These are phyloP conservation scores for Rubia peregrina DNA, from an alignment of 305 asterid genomes.

Conservation along the genomic window DNA sequence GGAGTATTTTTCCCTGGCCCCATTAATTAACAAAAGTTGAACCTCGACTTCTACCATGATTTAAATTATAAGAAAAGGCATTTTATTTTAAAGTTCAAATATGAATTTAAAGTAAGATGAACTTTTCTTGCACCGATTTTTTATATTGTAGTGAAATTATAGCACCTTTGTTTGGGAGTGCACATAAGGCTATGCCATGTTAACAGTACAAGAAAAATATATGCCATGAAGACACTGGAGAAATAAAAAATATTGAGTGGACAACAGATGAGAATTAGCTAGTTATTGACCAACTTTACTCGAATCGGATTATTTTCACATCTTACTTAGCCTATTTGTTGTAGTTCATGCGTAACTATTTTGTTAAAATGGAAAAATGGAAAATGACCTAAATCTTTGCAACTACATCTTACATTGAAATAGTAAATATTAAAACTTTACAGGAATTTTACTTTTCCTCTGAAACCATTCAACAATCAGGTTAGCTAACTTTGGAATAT, in stretches of 20 bases:
- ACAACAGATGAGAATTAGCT: constrained; percentile 57
- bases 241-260: constrained; percentile 91
- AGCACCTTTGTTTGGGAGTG: constrained; percentile 20
- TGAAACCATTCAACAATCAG: too few species aligned
- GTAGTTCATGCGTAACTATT: not conserved
- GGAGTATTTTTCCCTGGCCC: too few species aligned
- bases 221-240: constrained; percentile 85
- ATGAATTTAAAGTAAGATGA: not conserved
- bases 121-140: not conserved
- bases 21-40: too few species aligned
- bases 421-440: too few species aligned
- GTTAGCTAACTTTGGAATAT: too few species aligned
- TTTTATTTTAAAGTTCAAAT: not conserved
- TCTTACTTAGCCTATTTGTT: not conserved
- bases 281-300: constrained; percentile 10
- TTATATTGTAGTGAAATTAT: not conserved
- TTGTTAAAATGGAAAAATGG: too few species aligned
- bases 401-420: too few species aligned
- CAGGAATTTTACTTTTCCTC: too few species aligned
- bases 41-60: too few species aligned
- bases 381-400: too few species aligned
- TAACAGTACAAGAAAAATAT: constrained; percentile 67
- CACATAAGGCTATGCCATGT: constrained; percentile 89
- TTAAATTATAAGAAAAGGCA: too few species aligned
- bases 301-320: not conserved